Conservation (phyloP, 768 basidiomycete genomes). For the Dacryopinax spathularia region DNA sequence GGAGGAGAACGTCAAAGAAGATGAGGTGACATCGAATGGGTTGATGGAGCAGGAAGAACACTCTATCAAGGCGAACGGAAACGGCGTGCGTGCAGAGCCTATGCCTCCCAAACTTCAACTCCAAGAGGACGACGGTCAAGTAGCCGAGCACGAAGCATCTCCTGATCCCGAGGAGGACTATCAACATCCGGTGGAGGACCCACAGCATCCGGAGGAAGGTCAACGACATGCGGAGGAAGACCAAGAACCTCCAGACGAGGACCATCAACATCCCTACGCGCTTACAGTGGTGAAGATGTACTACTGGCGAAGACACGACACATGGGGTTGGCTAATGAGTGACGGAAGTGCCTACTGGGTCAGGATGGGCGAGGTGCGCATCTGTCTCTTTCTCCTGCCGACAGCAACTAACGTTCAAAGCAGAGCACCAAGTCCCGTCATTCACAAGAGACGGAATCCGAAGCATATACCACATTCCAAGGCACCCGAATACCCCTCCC, state of each 20-base stretch:
- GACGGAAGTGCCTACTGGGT: constrained; percentile 75
- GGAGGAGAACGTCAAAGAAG: neutral
- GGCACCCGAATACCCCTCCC: neutral
- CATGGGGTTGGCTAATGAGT: constrained; percentile 58
- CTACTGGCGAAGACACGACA: neutral
- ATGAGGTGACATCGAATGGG: neutral
- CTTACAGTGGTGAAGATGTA: neutral
- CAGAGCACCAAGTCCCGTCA: neutral
- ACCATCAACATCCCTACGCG: too few relatives aligned
- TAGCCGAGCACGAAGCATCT: neutral
- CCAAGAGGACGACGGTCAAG: neutral
- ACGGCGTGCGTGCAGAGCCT: too few relatives aligned
- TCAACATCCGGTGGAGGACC: too few relatives aligned
- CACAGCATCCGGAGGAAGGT: too few relatives aligned
- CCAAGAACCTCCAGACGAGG: too few relatives aligned
- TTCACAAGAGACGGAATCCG: neutral
- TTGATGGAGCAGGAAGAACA: neutral
- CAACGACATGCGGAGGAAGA: too few relatives aligned
- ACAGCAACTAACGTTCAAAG: neutral
- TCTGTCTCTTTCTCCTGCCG: too few relatives aligned
- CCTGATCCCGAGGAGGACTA: neutral
- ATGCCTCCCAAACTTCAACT: too few relatives aligned
- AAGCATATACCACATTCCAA: neutral
- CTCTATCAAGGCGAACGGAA: neutral
- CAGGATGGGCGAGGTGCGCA: constrained; percentile 39